Conservation (phyloP, 2,329 filamentous ascomycete genomes). For the Corynespora cassiicola region DNA sequence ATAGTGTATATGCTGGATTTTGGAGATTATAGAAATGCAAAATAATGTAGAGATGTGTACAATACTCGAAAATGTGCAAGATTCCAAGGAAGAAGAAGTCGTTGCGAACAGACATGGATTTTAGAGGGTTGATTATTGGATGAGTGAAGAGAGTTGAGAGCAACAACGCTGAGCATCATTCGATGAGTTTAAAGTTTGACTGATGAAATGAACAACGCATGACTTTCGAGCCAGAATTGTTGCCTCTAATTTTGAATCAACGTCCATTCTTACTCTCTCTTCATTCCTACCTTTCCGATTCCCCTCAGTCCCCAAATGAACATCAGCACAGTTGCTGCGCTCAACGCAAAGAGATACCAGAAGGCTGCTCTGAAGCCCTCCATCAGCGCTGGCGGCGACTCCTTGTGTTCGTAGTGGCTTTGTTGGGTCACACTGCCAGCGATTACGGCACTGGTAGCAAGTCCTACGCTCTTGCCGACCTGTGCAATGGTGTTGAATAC, state of each 20-base stretch:
- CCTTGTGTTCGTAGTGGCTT: slow-evolving; percentile 31
- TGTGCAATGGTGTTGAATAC: slow-evolving; percentile 55
- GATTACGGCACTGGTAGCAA: slow-evolving; percentile 48
- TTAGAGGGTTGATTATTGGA: too few species aligned
- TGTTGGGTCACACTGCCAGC: slow-evolving; percentile 37
- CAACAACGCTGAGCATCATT: too few species aligned
- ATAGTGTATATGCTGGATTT: too few species aligned
- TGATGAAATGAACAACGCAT: too few species aligned
- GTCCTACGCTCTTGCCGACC: slow-evolving; percentile 49
- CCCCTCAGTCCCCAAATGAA: slow-evolving; percentile 49
- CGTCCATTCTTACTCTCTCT: slow-evolving; percentile 39
- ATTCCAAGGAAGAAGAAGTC: too few species aligned
- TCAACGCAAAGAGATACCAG: slow-evolving; percentile 50
- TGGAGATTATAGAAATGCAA: too few species aligned
- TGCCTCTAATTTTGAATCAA: not conserved
- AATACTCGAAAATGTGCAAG: too few species aligned
- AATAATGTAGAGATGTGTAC: too few species aligned
- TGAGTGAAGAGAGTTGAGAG: too few species aligned
- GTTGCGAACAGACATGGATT: too few species aligned
- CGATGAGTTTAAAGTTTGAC: too few species aligned
- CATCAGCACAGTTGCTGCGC: slow-evolving; percentile 36
- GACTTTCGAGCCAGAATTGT: too few species aligned
- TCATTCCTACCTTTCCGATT: slow-evolving; percentile 53
- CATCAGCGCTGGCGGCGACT: slow-evolving; percentile 44
- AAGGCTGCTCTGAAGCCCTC: slow-evolving; percentile 51